Conservation (phyloP, 208 protist species). For the Trypanosoma rangeli region DNA sequence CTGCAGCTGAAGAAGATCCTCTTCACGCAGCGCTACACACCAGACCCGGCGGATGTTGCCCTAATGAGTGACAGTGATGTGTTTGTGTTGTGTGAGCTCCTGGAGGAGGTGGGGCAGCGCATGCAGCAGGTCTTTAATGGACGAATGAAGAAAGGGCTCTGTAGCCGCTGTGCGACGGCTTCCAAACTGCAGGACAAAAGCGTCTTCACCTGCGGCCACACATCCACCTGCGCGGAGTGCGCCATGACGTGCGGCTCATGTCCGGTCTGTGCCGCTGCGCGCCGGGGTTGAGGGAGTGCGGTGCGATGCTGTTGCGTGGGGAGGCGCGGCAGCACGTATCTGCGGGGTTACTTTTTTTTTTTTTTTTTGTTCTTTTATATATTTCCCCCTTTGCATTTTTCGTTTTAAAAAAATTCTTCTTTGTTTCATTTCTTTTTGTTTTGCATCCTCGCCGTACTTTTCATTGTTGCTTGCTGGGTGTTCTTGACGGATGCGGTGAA, state of each 20-base stretch:
- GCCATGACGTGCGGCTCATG: conserved; percentile 34
- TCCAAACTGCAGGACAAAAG: conserved; percentile 9
- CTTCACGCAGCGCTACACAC: conserved; percentile 52
- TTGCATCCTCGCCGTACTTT: conserved; percentile 2
- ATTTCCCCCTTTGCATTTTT: conserved; percentile 15
- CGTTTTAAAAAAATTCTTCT: conserved; percentile 8
- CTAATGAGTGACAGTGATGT: conserved; percentile 79
- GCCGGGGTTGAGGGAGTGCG: neutral
- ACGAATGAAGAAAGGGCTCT: conserved; percentile 41
- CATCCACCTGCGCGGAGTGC: conserved; percentile 39
- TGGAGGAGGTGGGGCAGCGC: conserved; percentile 30
- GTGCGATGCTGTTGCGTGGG: too few relatives aligned
- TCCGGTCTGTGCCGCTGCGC: conserved; percentile 53
- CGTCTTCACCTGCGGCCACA: conserved; percentile 45
- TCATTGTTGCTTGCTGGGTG: neutral
- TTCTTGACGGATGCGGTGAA: too few relatives aligned
- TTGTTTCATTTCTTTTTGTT: neutral
- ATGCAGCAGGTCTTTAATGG: conserved; percentile 46
- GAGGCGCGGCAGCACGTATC: conserved; percentile 1
- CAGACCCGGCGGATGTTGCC: conserved; percentile 62
- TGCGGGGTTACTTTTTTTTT: conserved; percentile 18
- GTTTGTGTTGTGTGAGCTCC: conserved; percentile 43
- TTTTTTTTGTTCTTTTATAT: conserved; percentile 22
- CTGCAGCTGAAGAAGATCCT: conserved; percentile 45
- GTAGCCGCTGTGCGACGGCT: conserved; percentile 34